phyloP scores from a whole-genome alignment of 805 yeast species.

The Tetrapisispora iriomotensis region DNA sequence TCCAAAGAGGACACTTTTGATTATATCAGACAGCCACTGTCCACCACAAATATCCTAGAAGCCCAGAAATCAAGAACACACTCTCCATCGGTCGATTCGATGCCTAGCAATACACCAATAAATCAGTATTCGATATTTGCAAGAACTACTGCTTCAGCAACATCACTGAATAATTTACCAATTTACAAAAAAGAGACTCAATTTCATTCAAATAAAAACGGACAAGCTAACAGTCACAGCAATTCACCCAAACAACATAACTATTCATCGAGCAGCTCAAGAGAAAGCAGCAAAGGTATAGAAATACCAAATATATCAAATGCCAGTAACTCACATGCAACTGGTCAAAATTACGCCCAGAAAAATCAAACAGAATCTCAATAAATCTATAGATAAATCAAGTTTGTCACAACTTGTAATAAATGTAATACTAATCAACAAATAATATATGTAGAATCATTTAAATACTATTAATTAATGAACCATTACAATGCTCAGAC shows the following conservation, averaged over 20 bases:
- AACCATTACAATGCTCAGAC: too few relatives aligned
- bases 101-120: background rate
- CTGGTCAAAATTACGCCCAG: too few relatives aligned
- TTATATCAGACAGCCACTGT: background rate
- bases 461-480: too few relatives aligned
- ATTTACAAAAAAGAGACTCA: background rate
- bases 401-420: too few relatives aligned
- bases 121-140: background rate
- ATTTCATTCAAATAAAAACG: background rate
- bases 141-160: background rate
- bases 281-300: conserved; percentile 1
- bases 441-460: too few relatives aligned
- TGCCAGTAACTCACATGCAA: too few relatives aligned
- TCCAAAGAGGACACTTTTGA: background rate
- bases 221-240: background rate
- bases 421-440: too few relatives aligned
- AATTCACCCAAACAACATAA: background rate
- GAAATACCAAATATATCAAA: too few relatives aligned
- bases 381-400: too few relatives aligned
- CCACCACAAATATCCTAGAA: conserved; percentile 1
- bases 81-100: background rate
- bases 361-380: too few relatives aligned
- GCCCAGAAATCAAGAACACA: background rate
- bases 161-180: background rate
- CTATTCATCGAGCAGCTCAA: background rate